Percentiles rank a stretch among this genome's conserved stretches.
These are phyloP conservation scores for Graphilbum fragrans DNA, from an alignment of 2,329 filamentous ascomycete genomes.

Conservation along the genomic window DNA sequence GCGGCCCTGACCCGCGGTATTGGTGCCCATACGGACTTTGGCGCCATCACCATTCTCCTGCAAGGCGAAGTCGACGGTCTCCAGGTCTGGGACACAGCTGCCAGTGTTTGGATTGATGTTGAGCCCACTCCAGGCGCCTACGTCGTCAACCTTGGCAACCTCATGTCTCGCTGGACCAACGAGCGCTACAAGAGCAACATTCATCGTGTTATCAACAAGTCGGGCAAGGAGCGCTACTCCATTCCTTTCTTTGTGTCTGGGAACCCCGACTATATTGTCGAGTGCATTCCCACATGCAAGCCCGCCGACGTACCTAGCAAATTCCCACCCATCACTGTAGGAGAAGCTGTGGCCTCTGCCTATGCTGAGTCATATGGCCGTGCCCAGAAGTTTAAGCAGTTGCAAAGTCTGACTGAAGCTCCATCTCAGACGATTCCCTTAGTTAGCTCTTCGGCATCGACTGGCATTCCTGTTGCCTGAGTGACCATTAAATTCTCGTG, in stretches of 20 bases:
- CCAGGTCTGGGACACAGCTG: conserved; percentile 31
- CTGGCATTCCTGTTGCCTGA: too few species aligned
- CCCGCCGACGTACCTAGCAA: background rate
- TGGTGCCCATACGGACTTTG: conserved; percentile 38
- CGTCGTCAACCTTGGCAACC: conserved; percentile 37
- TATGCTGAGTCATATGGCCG: conserved; percentile 10
- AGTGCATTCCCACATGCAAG: conserved; percentile 7
- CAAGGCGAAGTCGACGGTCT: conserved; percentile 36
- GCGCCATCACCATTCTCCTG: conserved; percentile 40
- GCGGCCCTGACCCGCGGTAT: conserved; percentile 15
- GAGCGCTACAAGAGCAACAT: conserved; percentile 39
- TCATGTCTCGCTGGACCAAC: conserved; percentile 36
- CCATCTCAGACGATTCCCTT: background rate
- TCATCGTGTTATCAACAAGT: conserved; percentile 34
- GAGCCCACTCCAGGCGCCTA: conserved; percentile 30
- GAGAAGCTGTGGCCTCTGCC: conserved; percentile 3
- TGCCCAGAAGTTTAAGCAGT: conserved; percentile 6
- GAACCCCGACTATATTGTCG: conserved; percentile 9
- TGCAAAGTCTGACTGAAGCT: background rate
- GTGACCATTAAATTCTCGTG: too few species aligned
- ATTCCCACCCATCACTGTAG: conserved; percentile 7
- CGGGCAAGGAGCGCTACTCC: conserved; percentile 7
- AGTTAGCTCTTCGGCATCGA: too few species aligned
- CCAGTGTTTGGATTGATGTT: conserved; percentile 28
- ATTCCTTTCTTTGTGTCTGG: conserved; percentile 9